A percentile compares a stretch with the other conserved stretches of the same genome.
Conservation (phyloP, 2,329 filamentous ascomycete genomes). For the Zasmidium angulare region DNA sequence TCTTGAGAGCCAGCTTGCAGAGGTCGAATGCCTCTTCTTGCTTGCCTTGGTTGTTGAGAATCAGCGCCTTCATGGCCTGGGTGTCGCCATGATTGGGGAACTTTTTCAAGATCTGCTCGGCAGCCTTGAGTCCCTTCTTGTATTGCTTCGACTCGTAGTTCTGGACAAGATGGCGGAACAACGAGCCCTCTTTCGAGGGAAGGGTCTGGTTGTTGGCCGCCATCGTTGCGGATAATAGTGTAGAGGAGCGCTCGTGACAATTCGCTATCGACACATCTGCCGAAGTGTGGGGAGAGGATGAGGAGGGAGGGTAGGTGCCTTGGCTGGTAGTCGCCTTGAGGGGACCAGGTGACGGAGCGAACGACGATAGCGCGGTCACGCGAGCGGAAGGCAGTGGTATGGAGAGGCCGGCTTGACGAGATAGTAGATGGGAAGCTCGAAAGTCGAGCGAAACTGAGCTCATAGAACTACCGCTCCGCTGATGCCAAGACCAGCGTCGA, state of each 20-base stretch:
- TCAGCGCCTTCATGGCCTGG: conserved; percentile 97
- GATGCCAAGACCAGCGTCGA: not conserved
- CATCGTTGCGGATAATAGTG: not conserved
- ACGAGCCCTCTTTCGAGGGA: conserved; percentile 83
- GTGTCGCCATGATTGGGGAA: conserved; percentile 96
- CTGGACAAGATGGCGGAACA: conserved; percentile 93
- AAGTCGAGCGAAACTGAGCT: not conserved
- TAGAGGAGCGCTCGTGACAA: not conserved
- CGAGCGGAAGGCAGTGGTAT: not conserved
- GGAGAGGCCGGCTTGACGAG: not conserved
- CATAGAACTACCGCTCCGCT: no score
- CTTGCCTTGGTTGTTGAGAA: conserved; percentile 89
- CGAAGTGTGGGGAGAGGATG: not conserved
- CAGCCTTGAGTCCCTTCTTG: conserved; percentile 82
- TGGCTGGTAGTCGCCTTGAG: no score
- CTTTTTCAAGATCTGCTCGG: conserved; percentile 95
- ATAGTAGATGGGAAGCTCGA: not conserved
- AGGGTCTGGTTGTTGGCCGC: conserved; percentile 38
- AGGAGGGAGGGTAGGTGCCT: not conserved
- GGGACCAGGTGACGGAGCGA: not conserved
- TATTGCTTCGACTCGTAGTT: conserved; percentile 98
- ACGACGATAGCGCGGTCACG: not conserved
- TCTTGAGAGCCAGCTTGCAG: conserved; percentile 86
- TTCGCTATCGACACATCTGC: not conserved
- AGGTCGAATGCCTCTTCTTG: conserved; percentile 91